Base-by-base conservation (phyloP, 225 moss, liverwort and hornwort genomes). In the Bryoerythrophyllum caledonicum region DNA sequence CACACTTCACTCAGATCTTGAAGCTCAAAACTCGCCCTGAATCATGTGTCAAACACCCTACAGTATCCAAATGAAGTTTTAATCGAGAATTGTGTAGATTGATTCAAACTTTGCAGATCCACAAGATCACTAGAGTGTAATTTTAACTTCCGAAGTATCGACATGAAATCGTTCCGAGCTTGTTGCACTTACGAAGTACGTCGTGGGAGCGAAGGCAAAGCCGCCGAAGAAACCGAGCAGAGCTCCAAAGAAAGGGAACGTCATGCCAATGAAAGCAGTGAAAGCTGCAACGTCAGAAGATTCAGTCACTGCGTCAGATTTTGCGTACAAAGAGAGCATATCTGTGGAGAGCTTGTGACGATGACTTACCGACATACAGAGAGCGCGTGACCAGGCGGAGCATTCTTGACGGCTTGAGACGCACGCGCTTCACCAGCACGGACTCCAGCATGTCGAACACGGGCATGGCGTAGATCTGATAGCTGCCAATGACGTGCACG, bases 401-500 rank as follows among this genome's bases (percentile, higher is more conserved):
- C 65, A 72, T 54, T 16, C 54, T 12, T 0, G 88, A 80, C 1
- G 88, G 82, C 4, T 6, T 2, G 8, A 82, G 11, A 1, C 20
- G n/a, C 14, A 82, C 43, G 4, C 69, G 67, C 5, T 78, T 85
- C 14, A 88, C 85, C 4, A 88, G 8, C 28, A 85, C 55, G 0
- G 77, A 82, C 77, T 91, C 91, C 54, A 91, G 4, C 91, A 89
- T 79, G 24, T 91, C 91, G 3, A 86, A 91, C 20, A 89, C 91
- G 6, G 91, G 89, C 89, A 91, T 91, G 38, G 91, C 91, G 17
- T 83, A 91, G 58, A 91, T 81, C 78, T 91, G 89, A 43, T 87
- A 90, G 55, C 89, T 90, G 13, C 89, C 89, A 2, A 87, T 74
- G 1, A 90, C 87, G 6, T 90, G 87, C 62, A 90, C 73, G 4